phyloP scores from a whole-genome alignment of 1,284 basidiomycete genomes.

The Fomitiporia mediterranea region DNA sequence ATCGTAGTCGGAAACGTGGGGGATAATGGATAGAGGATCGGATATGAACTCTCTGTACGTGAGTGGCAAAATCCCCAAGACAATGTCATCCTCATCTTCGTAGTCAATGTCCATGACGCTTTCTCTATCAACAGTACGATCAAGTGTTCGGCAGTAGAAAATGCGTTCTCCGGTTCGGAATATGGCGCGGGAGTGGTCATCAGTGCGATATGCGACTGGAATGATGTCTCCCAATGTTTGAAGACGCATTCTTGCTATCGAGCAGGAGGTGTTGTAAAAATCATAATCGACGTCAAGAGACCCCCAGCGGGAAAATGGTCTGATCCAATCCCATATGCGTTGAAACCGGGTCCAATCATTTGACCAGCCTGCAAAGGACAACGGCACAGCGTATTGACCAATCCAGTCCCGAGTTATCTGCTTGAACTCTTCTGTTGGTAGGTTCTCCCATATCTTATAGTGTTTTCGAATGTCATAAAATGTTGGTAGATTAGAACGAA shows the following conservation, averaged over 20 bases:
- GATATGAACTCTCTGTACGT: neutral
- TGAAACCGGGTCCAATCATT: constrained; percentile 7
- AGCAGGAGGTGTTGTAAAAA: neutral
- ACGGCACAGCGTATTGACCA: neutral
- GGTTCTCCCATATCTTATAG: neutral
- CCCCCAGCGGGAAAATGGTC: constrained; percentile 6
- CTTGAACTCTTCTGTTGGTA: neutral
- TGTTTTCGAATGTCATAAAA: neutral
- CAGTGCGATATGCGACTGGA: neutral
- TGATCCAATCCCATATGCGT: constrained; percentile 4
- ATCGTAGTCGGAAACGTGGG: neutral
- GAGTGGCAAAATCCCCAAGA: neutral
- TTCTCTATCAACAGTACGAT: neutral
- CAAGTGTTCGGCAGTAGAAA: neutral
- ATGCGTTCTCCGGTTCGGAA: constrained; percentile 4
- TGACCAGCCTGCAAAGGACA: constrained; percentile 5
- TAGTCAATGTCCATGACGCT: neutral
- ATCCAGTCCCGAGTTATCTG: neutral
- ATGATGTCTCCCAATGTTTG: constrained; percentile 3
- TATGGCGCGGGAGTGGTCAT: neutral
- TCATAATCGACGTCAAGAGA: neutral
- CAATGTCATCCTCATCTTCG: neutral
- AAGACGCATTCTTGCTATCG: neutral
- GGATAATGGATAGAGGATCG: neutral
- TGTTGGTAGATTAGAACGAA: neutral